Conservation (phyloP, 208 protist species). For the Trypanosoma platydactyli region DNA sequence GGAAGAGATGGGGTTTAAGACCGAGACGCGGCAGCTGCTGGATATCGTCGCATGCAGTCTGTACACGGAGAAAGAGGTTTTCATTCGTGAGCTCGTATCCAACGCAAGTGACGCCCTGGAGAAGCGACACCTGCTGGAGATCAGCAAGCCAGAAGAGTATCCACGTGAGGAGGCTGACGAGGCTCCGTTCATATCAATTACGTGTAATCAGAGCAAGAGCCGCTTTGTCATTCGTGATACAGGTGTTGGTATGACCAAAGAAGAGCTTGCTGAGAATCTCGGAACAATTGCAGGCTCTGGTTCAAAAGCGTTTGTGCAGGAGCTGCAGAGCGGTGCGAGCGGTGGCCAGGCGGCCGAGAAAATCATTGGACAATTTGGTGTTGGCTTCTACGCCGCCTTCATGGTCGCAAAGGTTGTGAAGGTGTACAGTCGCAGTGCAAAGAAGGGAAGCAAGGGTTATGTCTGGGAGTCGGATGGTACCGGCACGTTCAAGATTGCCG, state of each 20-base stretch:
- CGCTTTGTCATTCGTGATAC: slow-evolving; percentile 94
- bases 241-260: slow-evolving; percentile 97
- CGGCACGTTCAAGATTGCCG: slow-evolving; percentile 92
- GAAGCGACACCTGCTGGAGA: slow-evolving; percentile 91
- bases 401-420: slow-evolving; percentile 96
- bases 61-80: slow-evolving; percentile 98
- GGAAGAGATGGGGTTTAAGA: slow-evolving; percentile 95
- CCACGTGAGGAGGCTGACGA: slow-evolving; percentile 77
- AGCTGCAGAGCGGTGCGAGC: slow-evolving; percentile 65
- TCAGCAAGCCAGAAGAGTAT: slow-evolving; percentile 85
- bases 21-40: slow-evolving; percentile 98
- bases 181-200: slow-evolving; percentile 73
- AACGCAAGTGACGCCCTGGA: slow-evolving; percentile 98
- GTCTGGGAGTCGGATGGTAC: slow-evolving; percentile 94
- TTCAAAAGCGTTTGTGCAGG: slow-evolving; percentile 88
- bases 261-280: slow-evolving; percentile 96
- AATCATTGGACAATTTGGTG: slow-evolving; percentile 97
- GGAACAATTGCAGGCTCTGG: slow-evolving; percentile 94
- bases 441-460: slow-evolving; percentile 91
- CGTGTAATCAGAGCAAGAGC: slow-evolving; percentile 92
- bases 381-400: slow-evolving; percentile 97
- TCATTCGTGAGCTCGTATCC: slow-evolving; percentile 97
- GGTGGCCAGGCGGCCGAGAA: slow-evolving; percentile 77
- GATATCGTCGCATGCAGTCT: slow-evolving; percentile 97
- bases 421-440: slow-evolving; percentile 90